Evolutionary conservation across 768 basidiomycete species (phyloP).

Genomic region (Trametes cubensis): DNA sequence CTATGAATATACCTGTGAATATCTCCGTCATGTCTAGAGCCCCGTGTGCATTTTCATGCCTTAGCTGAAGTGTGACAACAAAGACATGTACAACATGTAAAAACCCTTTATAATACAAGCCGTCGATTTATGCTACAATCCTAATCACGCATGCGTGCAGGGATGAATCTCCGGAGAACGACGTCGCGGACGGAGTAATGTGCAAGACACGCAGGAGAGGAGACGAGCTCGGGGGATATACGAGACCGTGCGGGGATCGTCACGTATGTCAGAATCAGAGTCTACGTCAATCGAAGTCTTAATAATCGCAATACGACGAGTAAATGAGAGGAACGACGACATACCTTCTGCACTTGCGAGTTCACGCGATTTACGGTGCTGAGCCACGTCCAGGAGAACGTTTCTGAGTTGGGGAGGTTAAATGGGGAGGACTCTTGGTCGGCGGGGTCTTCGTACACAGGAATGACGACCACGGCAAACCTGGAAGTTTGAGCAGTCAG

Average conservation of each 20-base stretch:
- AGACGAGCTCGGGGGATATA: slow-evolving; percentile 51
- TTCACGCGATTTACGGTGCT: slow-evolving; percentile 97
- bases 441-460: slow-evolving; percentile 81
- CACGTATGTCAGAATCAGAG: slow-evolving; percentile 86
- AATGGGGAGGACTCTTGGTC: slow-evolving; percentile 71
- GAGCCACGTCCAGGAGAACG: slow-evolving; percentile 93
- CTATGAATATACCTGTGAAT: slow-evolving; percentile 18
- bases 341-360: slow-evolving; percentile 93
- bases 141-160: slow-evolving; percentile 90
- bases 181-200: slow-evolving; percentile 87
- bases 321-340: neutral
- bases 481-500: slow-evolving; percentile 43
- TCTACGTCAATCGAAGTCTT: slow-evolving; percentile 51
- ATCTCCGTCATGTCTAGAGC: neutral
- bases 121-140: neutral
- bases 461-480: slow-evolving; percentile 88
- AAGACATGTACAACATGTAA: neutral
- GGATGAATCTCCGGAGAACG: slow-evolving; percentile 80
- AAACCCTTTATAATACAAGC: neutral
- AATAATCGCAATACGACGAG: neutral
- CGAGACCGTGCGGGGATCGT: slow-evolving; percentile 82
- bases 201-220: slow-evolving; percentile 73
- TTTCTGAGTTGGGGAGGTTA: slow-evolving; percentile 63
- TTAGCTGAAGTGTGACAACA: too few species aligned
- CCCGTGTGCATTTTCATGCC: too few species aligned